Evolutionary conservation across 176 grass and related monocot species (phyloP).

Genomic region (Pontederia crassipes): DNA sequence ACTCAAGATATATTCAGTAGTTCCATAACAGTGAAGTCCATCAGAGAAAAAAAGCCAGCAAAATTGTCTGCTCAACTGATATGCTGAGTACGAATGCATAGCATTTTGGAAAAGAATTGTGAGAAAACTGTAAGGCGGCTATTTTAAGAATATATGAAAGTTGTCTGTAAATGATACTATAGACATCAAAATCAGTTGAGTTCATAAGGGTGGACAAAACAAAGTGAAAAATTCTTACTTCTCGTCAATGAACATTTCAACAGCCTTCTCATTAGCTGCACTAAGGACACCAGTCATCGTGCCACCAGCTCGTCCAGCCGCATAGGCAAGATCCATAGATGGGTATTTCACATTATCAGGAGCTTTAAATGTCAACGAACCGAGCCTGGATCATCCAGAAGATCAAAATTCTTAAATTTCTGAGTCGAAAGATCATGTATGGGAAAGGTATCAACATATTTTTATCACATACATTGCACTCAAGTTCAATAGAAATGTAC

Average conservation of each 20-base stretch:
- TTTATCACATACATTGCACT: not conserved
- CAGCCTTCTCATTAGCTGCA: conserved; percentile 96
- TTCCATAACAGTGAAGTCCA: not conserved
- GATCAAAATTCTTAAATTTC: not conserved
- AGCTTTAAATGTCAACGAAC: conserved; percentile 82
- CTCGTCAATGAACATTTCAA: conserved; percentile 91
- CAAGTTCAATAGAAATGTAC: too few relatives aligned
- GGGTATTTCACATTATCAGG: conserved; percentile 92
- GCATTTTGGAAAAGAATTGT: too few relatives aligned
- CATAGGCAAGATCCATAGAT: conserved; percentile 82
- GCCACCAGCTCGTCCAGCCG: conserved; percentile 83
- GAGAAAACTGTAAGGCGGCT: too few relatives aligned
- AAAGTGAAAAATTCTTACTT: conserved; percentile 39
- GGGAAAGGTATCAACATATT: not conserved
- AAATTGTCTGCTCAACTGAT: too few relatives aligned
- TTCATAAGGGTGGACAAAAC: conserved; percentile 20
- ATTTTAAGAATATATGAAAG: too few relatives aligned
- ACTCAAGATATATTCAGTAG: not conserved
- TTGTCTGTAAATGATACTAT: not conserved
- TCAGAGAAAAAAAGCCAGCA: too few relatives aligned
- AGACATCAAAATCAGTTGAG: conserved; percentile 6
- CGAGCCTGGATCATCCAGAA: conserved; percentile 40
- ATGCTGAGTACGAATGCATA: too few relatives aligned
- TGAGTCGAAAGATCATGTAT: not conserved
- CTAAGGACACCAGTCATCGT: conserved; percentile 99